Percentiles rank a stretch among this genome's conserved stretches.
phyloP scores from a whole-genome alignment of 2,329 filamentous ascomycete species.

The Hypoxylon sp. region DNA sequence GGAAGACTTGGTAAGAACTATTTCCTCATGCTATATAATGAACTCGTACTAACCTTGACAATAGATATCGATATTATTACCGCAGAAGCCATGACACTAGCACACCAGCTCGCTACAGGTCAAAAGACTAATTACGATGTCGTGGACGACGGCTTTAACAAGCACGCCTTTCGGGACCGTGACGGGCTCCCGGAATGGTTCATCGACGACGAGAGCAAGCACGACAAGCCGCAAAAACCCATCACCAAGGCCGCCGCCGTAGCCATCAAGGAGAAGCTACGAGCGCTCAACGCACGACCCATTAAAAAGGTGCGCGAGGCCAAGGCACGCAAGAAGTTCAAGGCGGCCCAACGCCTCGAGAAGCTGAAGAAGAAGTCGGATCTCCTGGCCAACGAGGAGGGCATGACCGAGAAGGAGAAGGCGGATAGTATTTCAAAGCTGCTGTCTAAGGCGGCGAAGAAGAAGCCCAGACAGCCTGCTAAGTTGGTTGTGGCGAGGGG shows the following conservation, averaged over 20 bases:
- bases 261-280: constrained; percentile 94
- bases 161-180: constrained; percentile 88
- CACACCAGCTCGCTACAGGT: constrained; percentile 90
- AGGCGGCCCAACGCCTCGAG: constrained; percentile 90
- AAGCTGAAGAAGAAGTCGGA: constrained; percentile 99
- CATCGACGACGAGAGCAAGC: constrained; percentile 88
- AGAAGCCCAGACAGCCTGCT: constrained; percentile 86
- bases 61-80: constrained; percentile 97
- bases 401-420: constrained; percentile 96
- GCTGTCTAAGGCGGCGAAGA: constrained; percentile 85
- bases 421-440: constrained; percentile 85
- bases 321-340: constrained; percentile 96
- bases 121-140: constrained; percentile 84
- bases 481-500: constrained; percentile 92
- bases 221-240: constrained; percentile 89
- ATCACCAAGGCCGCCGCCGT: constrained; percentile 90
- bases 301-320: constrained; percentile 99
- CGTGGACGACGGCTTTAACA: constrained; percentile 94
- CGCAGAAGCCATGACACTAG: constrained; percentile 98
- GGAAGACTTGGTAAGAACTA: constrained; percentile 70
- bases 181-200: constrained; percentile 99
- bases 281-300: constrained; percentile 92
- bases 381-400: constrained; percentile 87
- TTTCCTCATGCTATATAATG: neutral
- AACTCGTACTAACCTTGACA: constrained; percentile 41